These are phyloP conservation scores for Oryza punctata DNA, from an alignment of 176 grass and related monocot species.

Conservation along the genomic window DNA sequence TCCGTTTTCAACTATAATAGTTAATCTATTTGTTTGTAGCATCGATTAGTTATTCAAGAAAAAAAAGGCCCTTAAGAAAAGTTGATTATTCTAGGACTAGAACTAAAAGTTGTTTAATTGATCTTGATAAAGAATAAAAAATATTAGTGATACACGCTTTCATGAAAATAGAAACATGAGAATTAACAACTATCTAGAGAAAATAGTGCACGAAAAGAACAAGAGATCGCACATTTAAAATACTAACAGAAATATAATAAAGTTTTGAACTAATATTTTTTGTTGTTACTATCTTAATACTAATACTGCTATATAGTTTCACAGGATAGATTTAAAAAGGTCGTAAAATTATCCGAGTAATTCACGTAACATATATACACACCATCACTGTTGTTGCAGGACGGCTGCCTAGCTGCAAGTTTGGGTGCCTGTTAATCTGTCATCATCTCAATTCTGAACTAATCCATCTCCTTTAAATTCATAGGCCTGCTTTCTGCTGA, in stretches of 20 bases:
- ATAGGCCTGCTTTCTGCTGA: not conserved
- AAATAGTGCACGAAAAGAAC: not conserved
- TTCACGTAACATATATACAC: not conserved
- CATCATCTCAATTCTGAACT: conserved; percentile 65
- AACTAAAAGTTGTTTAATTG: not conserved
- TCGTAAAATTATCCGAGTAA: not conserved
- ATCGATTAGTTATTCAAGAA: too few relatives aligned
- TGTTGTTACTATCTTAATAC: not conserved
- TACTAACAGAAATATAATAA: not conserved
- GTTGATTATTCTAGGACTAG: too few relatives aligned
- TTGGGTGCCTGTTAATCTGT: not conserved
- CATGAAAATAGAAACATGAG: not conserved
- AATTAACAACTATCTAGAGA: not conserved
- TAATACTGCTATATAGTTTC: conserved; percentile 11
- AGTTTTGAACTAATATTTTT: not conserved
- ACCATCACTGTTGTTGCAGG: conserved; percentile 5
- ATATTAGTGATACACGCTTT: not conserved
- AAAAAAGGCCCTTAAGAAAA: too few relatives aligned
- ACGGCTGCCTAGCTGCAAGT: not conserved
- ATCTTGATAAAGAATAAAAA: not conserved
- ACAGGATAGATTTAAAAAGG: conserved; percentile 1
- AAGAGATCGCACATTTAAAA: not conserved
- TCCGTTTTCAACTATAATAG: too few relatives aligned
- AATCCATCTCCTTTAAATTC: conserved; percentile 45
- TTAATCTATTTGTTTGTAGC: too few relatives aligned